These are phyloP conservation scores for Tricholoma sp. DNA, from an alignment of 768 basidiomycete species.

Conservation along the genomic window DNA sequence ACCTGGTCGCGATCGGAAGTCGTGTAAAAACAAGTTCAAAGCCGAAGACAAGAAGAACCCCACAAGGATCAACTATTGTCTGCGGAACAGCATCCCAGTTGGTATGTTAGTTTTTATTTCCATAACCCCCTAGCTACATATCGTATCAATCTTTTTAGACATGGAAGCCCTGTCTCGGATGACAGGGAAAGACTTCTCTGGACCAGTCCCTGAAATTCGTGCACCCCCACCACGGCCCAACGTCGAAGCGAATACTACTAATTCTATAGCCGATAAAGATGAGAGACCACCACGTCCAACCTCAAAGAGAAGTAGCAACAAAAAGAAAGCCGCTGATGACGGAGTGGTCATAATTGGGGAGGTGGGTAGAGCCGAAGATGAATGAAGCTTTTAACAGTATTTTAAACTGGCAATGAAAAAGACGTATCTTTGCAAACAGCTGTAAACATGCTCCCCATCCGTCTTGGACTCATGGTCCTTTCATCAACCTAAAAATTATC, in stretches of 20 bases:
- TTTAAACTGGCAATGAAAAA: neutral
- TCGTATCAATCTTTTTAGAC: conserved; percentile 49
- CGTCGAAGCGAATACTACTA: conserved; percentile 14
- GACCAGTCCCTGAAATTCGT: conserved; percentile 68
- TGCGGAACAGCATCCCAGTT: conserved; percentile 73
- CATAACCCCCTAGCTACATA: neutral
- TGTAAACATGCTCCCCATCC: neutral
- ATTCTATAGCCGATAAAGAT: conserved; percentile 12
- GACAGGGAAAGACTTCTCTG: conserved; percentile 85
- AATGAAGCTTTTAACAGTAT: neutral
- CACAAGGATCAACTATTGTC: conserved; percentile 65
- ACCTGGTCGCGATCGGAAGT: conserved; percentile 80
- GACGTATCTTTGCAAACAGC: conserved; percentile 1
- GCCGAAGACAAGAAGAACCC: conserved; percentile 81
- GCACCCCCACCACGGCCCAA: conserved; percentile 29
- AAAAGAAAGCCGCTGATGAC: conserved; percentile 25
- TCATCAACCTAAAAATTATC: conserved; percentile 1
- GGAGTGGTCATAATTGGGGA: conserved; percentile 35
- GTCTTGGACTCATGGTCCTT: neutral
- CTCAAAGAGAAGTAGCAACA: conserved; percentile 15
- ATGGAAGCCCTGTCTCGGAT: conserved; percentile 69
- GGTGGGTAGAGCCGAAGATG: conserved; percentile 21
- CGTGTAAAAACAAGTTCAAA: conserved; percentile 93
- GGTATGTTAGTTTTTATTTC: conserved; percentile 39
- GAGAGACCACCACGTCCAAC: conserved; percentile 7